phyloP scores from a whole-genome alignment of 768 basidiomycete species.

The Tylopilus sp. region DNA sequence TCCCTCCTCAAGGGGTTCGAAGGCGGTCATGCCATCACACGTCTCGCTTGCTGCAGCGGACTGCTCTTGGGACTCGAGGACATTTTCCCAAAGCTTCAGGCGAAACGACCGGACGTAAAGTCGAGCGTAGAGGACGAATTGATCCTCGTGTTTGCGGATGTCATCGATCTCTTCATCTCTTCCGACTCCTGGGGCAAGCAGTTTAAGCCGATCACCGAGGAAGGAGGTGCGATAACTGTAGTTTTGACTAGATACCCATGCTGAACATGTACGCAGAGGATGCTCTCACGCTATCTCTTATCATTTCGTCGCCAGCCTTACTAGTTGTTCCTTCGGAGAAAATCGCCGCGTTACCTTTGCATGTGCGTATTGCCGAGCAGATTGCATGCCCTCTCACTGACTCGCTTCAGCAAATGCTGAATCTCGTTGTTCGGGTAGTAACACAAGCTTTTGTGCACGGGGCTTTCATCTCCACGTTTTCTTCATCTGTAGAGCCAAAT shows the following conservation, averaged over 20 bases:
- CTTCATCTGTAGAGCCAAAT: conserved; percentile 31
- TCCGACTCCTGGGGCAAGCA: conserved; percentile 62
- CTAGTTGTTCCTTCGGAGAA: conserved; percentile 52
- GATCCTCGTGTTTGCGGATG: conserved; percentile 68
- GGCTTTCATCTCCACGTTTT: conserved; percentile 46
- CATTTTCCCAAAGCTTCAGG: conserved; percentile 31
- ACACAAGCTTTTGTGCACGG: conserved; percentile 55
- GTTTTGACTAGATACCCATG: not conserved
- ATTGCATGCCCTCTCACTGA: conserved; percentile 16
- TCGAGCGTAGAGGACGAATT: conserved; percentile 58
- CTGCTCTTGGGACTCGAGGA: conserved; percentile 65
- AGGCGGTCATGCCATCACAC: conserved; percentile 61
- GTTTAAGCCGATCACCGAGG: conserved; percentile 53
- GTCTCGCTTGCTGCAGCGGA: conserved; percentile 62
- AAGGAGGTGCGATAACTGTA: conserved; percentile 31
- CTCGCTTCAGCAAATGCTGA: conserved; percentile 23
- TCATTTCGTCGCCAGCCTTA: conserved; percentile 59
- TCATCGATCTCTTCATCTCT: conserved; percentile 56
- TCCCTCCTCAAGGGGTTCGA: conserved; percentile 56
- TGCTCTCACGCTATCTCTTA: conserved; percentile 41
- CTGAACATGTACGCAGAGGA: conserved; percentile 34
- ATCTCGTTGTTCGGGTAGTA: conserved; percentile 44
- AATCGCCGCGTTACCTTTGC: conserved; percentile 58
- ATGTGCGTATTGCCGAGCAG: conserved; percentile 33
- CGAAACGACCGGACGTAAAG: conserved; percentile 32